A percentile compares a stretch with the other conserved stretches of the same genome.
Evolutionary conservation across 257 asterid genomes (phyloP).

Genomic region (Petunia axillaris): DNA sequence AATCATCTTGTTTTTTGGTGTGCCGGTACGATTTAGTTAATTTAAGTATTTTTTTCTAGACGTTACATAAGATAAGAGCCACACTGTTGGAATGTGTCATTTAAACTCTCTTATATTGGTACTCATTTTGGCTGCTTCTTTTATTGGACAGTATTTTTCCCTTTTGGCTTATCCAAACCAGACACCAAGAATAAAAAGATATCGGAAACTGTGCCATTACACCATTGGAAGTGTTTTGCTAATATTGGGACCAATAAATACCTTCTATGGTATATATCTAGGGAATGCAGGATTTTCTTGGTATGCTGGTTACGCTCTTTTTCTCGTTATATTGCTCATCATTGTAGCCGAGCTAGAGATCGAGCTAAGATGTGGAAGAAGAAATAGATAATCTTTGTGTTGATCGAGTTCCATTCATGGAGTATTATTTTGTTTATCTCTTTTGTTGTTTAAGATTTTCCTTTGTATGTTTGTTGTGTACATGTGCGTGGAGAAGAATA

Average conservation of each 20-base stretch:
- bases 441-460: neutral
- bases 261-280: constrained; percentile 79
- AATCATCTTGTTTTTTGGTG: too few species aligned
- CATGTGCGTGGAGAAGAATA: too few species aligned
- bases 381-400: constrained; percentile 5
- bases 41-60: too few species aligned
- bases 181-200: constrained; percentile 60
- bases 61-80: too few species aligned
- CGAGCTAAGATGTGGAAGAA: constrained; percentile 41
- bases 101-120: too few species aligned
- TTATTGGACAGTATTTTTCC: constrained; percentile 56
- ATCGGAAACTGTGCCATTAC: constrained; percentile 92
- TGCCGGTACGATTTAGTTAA: too few species aligned
- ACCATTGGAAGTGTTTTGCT: constrained; percentile 62
- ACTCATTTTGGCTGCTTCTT: neutral
- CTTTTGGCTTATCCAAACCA: constrained; percentile 71
- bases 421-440: neutral
- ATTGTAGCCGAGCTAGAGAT: constrained; percentile 55
- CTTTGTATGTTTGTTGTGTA: neutral
- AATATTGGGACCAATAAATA: constrained; percentile 62
- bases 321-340: constrained; percentile 51
- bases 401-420: neutral
- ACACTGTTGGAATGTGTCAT: too few species aligned
- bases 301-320: constrained; percentile 74
- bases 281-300: constrained; percentile 61